Base-by-base conservation (phyloP, 257 asterid genomes). In the Salvia hispanica region DNA sequence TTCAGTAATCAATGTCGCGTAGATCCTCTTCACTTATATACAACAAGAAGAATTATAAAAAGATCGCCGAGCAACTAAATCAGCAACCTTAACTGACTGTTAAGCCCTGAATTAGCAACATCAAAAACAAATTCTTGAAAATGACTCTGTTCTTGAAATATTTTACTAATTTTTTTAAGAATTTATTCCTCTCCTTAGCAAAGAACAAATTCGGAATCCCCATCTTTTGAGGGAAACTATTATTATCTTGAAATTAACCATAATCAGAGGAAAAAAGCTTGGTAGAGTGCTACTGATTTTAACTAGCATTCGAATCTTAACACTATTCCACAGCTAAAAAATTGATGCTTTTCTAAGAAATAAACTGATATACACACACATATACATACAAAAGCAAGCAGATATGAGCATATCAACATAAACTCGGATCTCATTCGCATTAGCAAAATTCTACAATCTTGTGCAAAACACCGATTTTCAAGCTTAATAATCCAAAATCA, bases 351-450 rank as follows among this genome's bases (percentile, higher is more conserved):
- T 40, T 14, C 3, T 36, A 61, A 43, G 18, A 48, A 62, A 59
- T 3, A 63, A 40, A 52, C 25, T 28, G 13, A 28, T 6, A 62
- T 21, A 28, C 25, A 18, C 28, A 25, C 6, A 21, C 7, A n/a
- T 2, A 46, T 34, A 46, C 15, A 62, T 5, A 42, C 46, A 45
- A 5, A 28, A 2, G 44, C 36, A 62, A 57, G 28, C 55, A 40
- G 0, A 72, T 50, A 74, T 9, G 53, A 21, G 45, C 6, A 44
- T 28, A 62, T 14, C 66, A 59, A 31, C 16, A 7, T 12, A 15
- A 40, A 53, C 21, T 64, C 52, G 71, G 76, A 79, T 79, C 80
- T 71, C 75, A 58, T 70, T 77, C 73, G n/a, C 62, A 64, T 46
- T 52, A 50, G 46, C 69, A 55, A 21, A 40, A 52, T 58, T 18